Evolutionary conservation across 2,329 filamentous ascomycete genomes (phyloP), one percentile per base, ranked within the genome.

Genomic region (Diaporthe capsici): DNA sequence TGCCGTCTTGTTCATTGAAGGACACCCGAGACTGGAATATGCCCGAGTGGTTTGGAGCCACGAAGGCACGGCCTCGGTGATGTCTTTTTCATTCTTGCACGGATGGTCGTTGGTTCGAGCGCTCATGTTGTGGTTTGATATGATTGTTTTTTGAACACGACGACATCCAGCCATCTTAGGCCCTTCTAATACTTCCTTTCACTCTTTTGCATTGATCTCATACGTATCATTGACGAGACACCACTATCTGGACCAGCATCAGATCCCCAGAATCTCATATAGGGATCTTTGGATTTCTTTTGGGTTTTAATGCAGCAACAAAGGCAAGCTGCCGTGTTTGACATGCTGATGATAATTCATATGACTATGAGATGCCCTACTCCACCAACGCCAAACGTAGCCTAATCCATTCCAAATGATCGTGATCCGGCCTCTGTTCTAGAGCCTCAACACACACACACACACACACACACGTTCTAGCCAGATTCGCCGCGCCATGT

Each of bases 331-430:
- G 20, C 1, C 20, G 1, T n/a, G 6, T 47, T 25, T 17, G 57
- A 73, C 49, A 74, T 70, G 49, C 63, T 70, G 49, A 58, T 74
- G 42, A 74, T 58, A 61, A 71, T 49, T 67, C 70, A 47, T 73
- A 39, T 58, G 61, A 60, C 72, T 53, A 53, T 44, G 57, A 44
- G 34, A 37, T 63, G 22, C 70, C 61, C 61, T 67, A 68, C 55
- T 53, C 75, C 75, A 31, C 70, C 63, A 77, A 77, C 76, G 76
- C 76, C 76, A 47, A 75, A 63, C 39, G 28, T 53, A 25, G 47
- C 70, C 39, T 17, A 42, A n/a, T 37, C 72, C 58, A 37, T 55
- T 44, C 42, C 31, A 53, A 73, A 55, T 65, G 49, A 51, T 67
- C 49, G 34, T 61, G 53, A 61, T 57, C 20, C 60, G 34, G n/a